Base-by-base conservation (phyloP, 257 asterid species). In the Solanum ossicruentum region DNA sequence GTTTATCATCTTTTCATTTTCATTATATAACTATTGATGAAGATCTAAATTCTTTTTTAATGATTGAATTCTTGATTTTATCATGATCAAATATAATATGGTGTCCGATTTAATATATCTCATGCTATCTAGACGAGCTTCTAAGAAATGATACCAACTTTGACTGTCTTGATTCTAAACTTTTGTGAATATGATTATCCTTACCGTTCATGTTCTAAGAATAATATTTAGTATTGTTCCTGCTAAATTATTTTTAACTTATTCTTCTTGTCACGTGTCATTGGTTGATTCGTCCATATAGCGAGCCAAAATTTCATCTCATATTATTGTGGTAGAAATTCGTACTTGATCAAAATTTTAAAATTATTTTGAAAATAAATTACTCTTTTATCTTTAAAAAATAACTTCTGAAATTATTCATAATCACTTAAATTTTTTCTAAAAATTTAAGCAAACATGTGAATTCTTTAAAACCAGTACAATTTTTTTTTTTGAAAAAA, bases 101-200 rank as follows among this genome's bases (percentile, higher is more conserved):
- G 9, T 12, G 39, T 28, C 0, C 2, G 39, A 12, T 61, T 2
- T 12, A 5, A 8, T 60, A 5, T 10, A 0, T 61, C 5, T 0
- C 12, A 21, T 21, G 69, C 11, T 61, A 23, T 16, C 1, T 61
- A 11, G 36, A 12, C 2, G 17, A 6, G 17, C 15, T 11, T 11
- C 0, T 3, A 21, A 1, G 9, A 2, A 21, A 61, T 0, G 9
- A 61, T 6, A 61, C 4, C 26, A 1, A 5, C 6, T 6, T 2
- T 0, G 6, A 61, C 2, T 2, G 1, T 21, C 3, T 61, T 12
- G 1, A 61, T 12, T 61, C 6, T 12, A 16, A 21, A 61, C 3
- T 23, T 23, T 23, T 5, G 23, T 61, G 28, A 36, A 21, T 61
- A 21, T 11, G 32, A 61, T 61, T 61, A 21, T 1, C 6, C 17